Evolutionary conservation across 768 basidiomycete genomes (phyloP), one percentile per base, ranked within the genome.

Genomic region (Pisolithus tinctorius): DNA sequence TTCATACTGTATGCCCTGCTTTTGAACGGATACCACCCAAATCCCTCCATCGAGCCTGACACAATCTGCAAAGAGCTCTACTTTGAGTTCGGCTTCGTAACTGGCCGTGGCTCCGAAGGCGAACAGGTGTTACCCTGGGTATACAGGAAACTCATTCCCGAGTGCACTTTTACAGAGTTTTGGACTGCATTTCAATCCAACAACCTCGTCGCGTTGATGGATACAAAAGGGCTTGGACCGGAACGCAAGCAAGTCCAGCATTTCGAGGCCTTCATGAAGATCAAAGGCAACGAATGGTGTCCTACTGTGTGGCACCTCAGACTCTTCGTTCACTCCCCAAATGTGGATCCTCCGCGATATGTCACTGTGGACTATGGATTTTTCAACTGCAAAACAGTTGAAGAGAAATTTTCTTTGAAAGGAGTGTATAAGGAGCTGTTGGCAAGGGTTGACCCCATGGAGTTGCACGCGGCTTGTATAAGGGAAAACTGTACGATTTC

Each of bases 161-260:
- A 37, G n/a, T 71, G 66, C 60, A 61, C 68, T 4, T 74, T 71
- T 52, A 58, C 68, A n/a, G 66, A 71, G 45, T 69, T 74, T 48
- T 60, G 47, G 47, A 45, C 27, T 1, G 70, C 70, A 1, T 71
- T 61, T 45, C 34, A 52, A 6, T 50, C 61, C 0, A 60, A 58
- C 0, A 44, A 39, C 2, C 58, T 74, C 38, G 17, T 59, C 6
- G 39, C 59, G 26, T 63, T 71, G 9, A 56, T 71, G 36, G 57
- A 62, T n/a, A 30, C 40, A 13, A 58, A 64, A 17, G 62, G 58
- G 4, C 37, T 60, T 8, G 25, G 46, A 23, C n/a, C 52, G 29
- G 10, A 29, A 45, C 17, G 37, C 36, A 48, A 38, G 25, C 2
- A 4, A 23, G 53, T 52, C 34, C 57, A 56, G 4, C 49, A 57